Evolutionary conservation across 495 filamentous ascomycete genomes (phyloP).

Genomic region (Aspergillus sclerotioniger): DNA sequence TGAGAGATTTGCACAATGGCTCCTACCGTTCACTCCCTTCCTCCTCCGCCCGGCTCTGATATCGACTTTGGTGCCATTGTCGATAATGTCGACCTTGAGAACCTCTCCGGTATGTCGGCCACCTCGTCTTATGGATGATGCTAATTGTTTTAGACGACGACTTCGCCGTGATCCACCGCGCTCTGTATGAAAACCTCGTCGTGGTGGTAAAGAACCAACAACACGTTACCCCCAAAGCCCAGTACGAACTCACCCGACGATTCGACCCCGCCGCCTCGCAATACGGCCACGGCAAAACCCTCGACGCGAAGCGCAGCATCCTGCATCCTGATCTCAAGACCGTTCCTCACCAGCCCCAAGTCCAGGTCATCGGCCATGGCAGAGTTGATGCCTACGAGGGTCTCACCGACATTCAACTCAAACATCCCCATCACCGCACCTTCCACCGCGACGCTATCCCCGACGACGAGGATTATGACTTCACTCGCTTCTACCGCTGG

Average conservation of each 20-base stretch:
- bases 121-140: not conserved
- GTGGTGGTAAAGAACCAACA: slow-evolving; percentile 67
- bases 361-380: slow-evolving; percentile 76
- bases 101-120: slow-evolving; percentile 49
- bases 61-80: slow-evolving; percentile 60
- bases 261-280: slow-evolving; percentile 63
- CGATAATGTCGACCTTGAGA: slow-evolving; percentile 55
- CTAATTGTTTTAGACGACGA: slow-evolving; percentile 47
- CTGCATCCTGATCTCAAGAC: slow-evolving; percentile 77
- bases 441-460: slow-evolving; percentile 67
- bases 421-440: slow-evolving; percentile 70
- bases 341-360: slow-evolving; percentile 73
- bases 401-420: slow-evolving; percentile 61
- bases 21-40: slow-evolving; percentile 13
- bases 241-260: slow-evolving; percentile 66
- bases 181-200: slow-evolving; percentile 62
- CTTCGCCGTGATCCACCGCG: slow-evolving; percentile 56
- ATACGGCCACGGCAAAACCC: slow-evolving; percentile 72
- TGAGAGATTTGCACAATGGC: slow-evolving; percentile 9
- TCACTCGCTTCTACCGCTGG: slow-evolving; percentile 75
- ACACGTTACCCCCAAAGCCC: slow-evolving; percentile 59
- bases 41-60: slow-evolving; percentile 42
- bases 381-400: slow-evolving; percentile 64
- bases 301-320: slow-evolving; percentile 65
- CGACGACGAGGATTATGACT: slow-evolving; percentile 59